Evolutionary conservation across 108 stramenopile genomes (phyloP).

Genomic region (Seminavis robusta): DNA sequence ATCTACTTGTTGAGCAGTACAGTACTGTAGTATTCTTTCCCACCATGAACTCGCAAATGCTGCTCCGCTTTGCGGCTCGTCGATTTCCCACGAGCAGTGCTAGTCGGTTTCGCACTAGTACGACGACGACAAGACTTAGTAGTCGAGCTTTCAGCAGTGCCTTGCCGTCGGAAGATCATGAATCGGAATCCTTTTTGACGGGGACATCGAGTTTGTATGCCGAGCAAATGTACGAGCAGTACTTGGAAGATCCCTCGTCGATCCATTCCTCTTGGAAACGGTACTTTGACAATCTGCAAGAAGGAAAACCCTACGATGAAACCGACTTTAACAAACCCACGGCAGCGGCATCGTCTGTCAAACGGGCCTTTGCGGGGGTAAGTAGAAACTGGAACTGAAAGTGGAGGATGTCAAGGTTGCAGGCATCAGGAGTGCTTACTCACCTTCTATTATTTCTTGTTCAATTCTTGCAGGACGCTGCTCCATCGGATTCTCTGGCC

Average conservation of each 20-base stretch:
- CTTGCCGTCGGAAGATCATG: constrained; percentile 10
- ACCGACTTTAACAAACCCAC: constrained; percentile 35
- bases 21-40: no score
- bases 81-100: no score
- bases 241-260: constrained; percentile 55
- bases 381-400: constrained; percentile 16
- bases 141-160: no score
- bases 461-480: constrained; percentile 27
- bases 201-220: constrained; percentile 74
- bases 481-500: constrained; percentile 86
- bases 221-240: constrained; percentile 84
- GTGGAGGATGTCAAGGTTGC: not conserved
- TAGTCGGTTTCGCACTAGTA: no score
- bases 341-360: constrained; percentile 29
- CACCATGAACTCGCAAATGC: not conserved
- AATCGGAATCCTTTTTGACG: constrained; percentile 64
- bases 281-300: constrained; percentile 60
- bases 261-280: constrained; percentile 67
- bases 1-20: no score
- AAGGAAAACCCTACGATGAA: constrained; percentile 34
- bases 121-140: no score
- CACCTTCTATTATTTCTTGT: not conserved
- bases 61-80: no score
- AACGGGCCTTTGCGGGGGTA: constrained; percentile 31
- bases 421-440: not conserved